Evolutionary conservation across 208 protist species (phyloP).

Genomic region (Vickermania ingenoplastis): DNA sequence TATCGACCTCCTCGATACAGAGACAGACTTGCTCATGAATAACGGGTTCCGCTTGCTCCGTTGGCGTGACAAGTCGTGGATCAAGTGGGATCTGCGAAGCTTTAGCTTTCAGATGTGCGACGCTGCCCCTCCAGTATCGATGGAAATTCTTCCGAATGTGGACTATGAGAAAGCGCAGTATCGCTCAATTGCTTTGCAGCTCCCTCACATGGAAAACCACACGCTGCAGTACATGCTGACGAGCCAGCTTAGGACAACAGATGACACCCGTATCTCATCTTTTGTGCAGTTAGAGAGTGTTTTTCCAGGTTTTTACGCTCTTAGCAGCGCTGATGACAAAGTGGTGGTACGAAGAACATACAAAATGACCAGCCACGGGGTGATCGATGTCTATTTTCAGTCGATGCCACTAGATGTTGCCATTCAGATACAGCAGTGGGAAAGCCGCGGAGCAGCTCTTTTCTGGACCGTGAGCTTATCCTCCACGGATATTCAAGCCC

Average conservation of each 20-base stretch:
- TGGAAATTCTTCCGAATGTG: conserved; percentile 75
- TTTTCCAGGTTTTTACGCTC: conserved; percentile 63
- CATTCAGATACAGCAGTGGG: conserved; percentile 40
- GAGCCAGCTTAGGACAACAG: conserved; percentile 47
- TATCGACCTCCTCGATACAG: conserved; percentile 58
- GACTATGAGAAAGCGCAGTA: conserved; percentile 67
- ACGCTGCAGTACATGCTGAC: conserved; percentile 41
- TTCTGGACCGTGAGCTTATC: conserved; percentile 49
- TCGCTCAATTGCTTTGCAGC: conserved; percentile 15
- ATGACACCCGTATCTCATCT: conserved; percentile 40
- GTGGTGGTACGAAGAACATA: conserved; percentile 15
- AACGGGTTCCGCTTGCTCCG: conserved; percentile 62
- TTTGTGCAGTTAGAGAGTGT: conserved; percentile 60
- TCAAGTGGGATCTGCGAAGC: conserved; percentile 46
- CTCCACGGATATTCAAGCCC: conserved; percentile 35
- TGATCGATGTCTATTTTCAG: conserved; percentile 45
- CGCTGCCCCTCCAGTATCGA: conserved; percentile 36
- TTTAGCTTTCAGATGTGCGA: conserved; percentile 49
- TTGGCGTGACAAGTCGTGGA: conserved; percentile 11
- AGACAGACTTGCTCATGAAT: conserved; percentile 9
- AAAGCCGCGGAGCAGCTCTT: conserved; percentile 7
- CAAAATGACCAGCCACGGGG: conserved; percentile 11
- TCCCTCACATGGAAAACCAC: conserved; percentile 11
- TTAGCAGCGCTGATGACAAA: conserved; percentile 12
- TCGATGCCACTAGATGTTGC: conserved; percentile 45